These are phyloP conservation scores for Wickerhamomyces sp. DNA, from an alignment of 1,139 yeast genomes.

Conservation along the genomic window DNA sequence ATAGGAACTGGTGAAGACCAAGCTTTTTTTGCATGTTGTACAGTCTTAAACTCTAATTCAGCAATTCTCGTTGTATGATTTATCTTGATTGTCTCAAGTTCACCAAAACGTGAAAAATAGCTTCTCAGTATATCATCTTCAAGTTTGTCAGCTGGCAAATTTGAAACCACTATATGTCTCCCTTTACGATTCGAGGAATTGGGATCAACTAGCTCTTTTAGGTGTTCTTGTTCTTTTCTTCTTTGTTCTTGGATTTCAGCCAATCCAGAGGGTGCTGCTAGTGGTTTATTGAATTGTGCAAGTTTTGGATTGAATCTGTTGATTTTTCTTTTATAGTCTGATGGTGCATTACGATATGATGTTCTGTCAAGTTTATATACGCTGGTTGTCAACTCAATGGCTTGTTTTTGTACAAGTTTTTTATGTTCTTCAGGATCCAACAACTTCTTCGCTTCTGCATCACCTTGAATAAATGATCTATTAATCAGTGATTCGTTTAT, in stretches of 20 bases:
- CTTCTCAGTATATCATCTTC: conserved; percentile 28
- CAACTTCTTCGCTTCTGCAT: background rate
- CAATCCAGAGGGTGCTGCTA: background rate
- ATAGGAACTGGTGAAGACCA: conserved; percentile 41
- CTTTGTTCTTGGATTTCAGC: conserved; percentile 1
- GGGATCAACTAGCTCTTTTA: conserved; percentile 15
- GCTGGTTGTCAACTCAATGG: conserved; percentile 8
- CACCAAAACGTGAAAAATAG: conserved; percentile 40
- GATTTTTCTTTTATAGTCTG: conserved; percentile 7
- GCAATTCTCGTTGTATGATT: conserved; percentile 27
- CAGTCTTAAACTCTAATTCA: conserved; percentile 34
- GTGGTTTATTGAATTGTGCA: background rate
- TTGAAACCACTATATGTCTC: conserved; percentile 33
- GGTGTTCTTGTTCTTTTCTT: conserved; percentile 2
- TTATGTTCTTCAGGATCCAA: conserved; percentile 6
- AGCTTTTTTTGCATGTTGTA: conserved; percentile 36
- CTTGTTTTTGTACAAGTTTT: conserved; percentile 5
- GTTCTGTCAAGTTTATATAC: conserved; percentile 10
- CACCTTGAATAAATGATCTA: conserved; percentile 7
- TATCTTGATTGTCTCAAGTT: conserved; percentile 27
- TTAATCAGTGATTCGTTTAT: conserved; percentile 24
- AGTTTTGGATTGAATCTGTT: background rate
- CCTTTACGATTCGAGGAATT: conserved; percentile 13
- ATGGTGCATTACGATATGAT: conserved; percentile 7
- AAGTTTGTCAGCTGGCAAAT: conserved; percentile 37